Evolutionary conservation across 129 eudicot genomes (phyloP), one percentile per base, ranked within the genome.

Genomic region (Helianthus tuberosus): DNA sequence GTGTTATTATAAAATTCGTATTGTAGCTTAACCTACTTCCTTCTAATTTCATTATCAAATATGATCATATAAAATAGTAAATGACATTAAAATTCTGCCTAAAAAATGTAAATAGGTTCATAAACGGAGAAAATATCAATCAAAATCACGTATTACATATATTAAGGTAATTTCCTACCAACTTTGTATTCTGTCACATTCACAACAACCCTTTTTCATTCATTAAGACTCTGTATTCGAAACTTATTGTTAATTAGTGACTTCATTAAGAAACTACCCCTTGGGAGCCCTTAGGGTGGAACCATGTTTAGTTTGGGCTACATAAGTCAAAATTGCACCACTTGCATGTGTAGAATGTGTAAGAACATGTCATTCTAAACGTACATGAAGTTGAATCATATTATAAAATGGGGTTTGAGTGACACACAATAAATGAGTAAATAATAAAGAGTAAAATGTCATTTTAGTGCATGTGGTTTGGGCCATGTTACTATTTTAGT

Each of bases 321-420:
- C 48, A 43, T 25, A 14, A 66, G 66, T 76, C 80, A 54, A 76
- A 66, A 54, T 43, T 66, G 74, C 60, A 75, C 61, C 74, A 25
- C 74, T 66, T 55, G 13, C 69, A 49, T 29, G 48, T 35, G 44
- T 43, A 7, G n/a, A 52, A 9, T 50, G 32, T 61, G 44, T 74
- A 36, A 12, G 12, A 20, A 41, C 35, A 6, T 60, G 5, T 7
- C 23, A 15, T 35, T 3, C 13, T 1, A 35, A 16, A 5, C 36
- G 16, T 53, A 13, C 39, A 36, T 70, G 41, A 49, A n/a, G 47
- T 43, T 43, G 47, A 43, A 43, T 43, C 47, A 43, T 43, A 43
- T 43, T 43, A 6, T 43, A 43, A 9, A 43, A 43, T 43, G 10
- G 47, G 2, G 36, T 32, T 32, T 32, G 32, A 27, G 32, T 27